A percentile compares a stretch with the other conserved stretches of the same genome.
phyloP scores from a whole-genome alignment of 768 basidiomycete species.

The Galerina sulciceps region DNA sequence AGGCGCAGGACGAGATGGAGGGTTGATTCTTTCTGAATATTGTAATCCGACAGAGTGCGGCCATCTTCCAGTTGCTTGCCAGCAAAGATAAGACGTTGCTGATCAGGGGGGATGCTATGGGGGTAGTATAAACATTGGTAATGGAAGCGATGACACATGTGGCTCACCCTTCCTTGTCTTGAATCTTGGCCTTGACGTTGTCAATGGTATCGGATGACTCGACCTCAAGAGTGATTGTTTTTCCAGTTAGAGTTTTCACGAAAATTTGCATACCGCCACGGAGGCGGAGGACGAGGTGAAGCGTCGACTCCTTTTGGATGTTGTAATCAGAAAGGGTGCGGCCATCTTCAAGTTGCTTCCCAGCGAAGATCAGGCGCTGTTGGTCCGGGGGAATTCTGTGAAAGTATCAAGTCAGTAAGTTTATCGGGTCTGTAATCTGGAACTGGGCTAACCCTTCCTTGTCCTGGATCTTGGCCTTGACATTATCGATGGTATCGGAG shows the following conservation, averaged over 20 bases:
- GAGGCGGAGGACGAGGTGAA: not conserved
- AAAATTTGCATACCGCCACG: constrained; percentile 67
- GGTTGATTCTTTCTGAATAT: constrained; percentile 69
- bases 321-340: not conserved
- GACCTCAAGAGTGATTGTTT: constrained; percentile 79
- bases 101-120: constrained; percentile 72
- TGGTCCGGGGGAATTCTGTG: constrained; percentile 18
- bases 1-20: constrained; percentile 57
- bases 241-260: constrained; percentile 65
- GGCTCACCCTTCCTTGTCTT: constrained; percentile 83
- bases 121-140: constrained; percentile 11
- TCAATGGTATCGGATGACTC: constrained; percentile 75
- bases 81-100: constrained; percentile 80
- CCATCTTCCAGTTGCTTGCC: constrained; percentile 88
- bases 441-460: constrained; percentile 68
- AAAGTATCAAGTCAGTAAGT: too few species aligned
- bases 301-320: not conserved
- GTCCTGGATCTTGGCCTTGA: constrained; percentile 86
- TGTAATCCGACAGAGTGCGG: constrained; percentile 71
- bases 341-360: not conserved
- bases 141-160: not conserved
- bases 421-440: too few species aligned
- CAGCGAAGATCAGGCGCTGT: not conserved
- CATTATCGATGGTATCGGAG: constrained; percentile 72
- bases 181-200: constrained; percentile 82